phyloP scores from a whole-genome alignment of 2,329 filamentous ascomycete genomes.

The Torrubiellomyces zombiae region DNA sequence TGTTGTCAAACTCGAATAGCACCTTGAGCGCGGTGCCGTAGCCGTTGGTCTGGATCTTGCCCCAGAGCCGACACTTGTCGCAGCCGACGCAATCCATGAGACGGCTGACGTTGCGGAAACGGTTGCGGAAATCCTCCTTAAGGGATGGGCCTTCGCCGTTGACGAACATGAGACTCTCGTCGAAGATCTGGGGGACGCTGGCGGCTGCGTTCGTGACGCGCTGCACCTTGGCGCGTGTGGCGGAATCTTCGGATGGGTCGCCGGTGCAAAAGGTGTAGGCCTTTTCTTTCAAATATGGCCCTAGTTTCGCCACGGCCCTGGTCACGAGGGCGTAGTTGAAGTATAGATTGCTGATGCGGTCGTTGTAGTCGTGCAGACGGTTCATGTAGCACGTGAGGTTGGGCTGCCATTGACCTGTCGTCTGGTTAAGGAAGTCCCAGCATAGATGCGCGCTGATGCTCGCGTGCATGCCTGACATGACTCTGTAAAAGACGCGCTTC shows the following conservation, averaged over 20 bases:
- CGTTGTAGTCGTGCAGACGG: slow-evolving; percentile 69
- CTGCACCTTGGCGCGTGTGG: slow-evolving; percentile 71
- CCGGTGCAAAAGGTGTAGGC: slow-evolving; percentile 86
- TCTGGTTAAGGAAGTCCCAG: slow-evolving; percentile 91
- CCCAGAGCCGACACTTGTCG: slow-evolving; percentile 97
- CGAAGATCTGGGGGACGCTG: slow-evolving; percentile 66
- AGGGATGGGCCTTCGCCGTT: slow-evolving; percentile 57
- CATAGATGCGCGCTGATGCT: slow-evolving; percentile 94
- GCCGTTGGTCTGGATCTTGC: slow-evolving; percentile 86
- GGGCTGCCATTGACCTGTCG: slow-evolving; percentile 80
- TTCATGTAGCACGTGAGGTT: slow-evolving; percentile 80
- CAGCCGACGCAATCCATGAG: slow-evolving; percentile 98
- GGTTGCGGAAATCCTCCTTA: slow-evolving; percentile 94
- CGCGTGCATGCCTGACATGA: slow-evolving; percentile 95
- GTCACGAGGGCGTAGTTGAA: slow-evolving; percentile 98
- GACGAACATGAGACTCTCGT: slow-evolving; percentile 91
- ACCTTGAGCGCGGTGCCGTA: slow-evolving; percentile 93
- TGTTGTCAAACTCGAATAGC: slow-evolving; percentile 77
- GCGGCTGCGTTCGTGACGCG: slow-evolving; percentile 55
- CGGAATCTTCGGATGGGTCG: slow-evolving; percentile 59
- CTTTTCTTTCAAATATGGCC: slow-evolving; percentile 49
- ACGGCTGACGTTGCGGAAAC: slow-evolving; percentile 90
- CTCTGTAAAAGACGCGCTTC: slow-evolving; percentile 94
- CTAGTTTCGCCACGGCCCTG: slow-evolving; percentile 79
- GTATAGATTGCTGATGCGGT: slow-evolving; percentile 92